These are phyloP conservation scores for Clavulina sp. DNA, from an alignment of 768 basidiomycete species.

Conservation along the genomic window DNA sequence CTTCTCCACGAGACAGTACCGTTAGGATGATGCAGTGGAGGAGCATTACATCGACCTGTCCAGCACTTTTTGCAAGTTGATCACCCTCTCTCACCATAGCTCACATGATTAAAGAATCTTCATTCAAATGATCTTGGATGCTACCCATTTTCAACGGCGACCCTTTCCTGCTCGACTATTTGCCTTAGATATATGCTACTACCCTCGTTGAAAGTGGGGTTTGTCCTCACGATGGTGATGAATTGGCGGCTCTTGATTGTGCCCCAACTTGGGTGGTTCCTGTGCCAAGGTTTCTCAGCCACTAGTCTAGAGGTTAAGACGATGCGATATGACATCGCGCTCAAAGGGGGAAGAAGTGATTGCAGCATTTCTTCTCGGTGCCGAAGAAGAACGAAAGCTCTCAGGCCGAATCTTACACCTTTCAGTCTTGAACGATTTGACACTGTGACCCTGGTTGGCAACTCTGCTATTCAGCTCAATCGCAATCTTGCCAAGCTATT, in stretches of 20 bases:
- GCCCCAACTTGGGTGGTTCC: slow-evolving; percentile 43
- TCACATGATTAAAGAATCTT: not conserved
- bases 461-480: too few species aligned
- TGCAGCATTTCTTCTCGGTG: too few species aligned
- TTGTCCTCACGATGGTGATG: slow-evolving; percentile 11
- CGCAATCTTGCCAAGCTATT: too few species aligned
- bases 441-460: too few species aligned
- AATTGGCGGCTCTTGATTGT: not conserved
- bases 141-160: slow-evolving; percentile 79
- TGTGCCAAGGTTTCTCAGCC: slow-evolving; percentile 64
- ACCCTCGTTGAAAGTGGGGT: slow-evolving; percentile 53
- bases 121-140: slow-evolving; percentile 36
- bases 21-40: slow-evolving; percentile 88
- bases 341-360: too few species aligned
- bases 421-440: too few species aligned
- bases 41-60: slow-evolving; percentile 96
- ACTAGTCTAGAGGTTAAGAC: slow-evolving; percentile 48
- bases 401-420: too few species aligned
- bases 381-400: too few species aligned
- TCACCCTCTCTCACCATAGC: not conserved
- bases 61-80: slow-evolving; percentile 59
- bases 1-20: too few species aligned
- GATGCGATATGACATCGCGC: not conserved
- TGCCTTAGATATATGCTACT: slow-evolving; percentile 79
- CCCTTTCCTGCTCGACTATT: slow-evolving; percentile 73